Evolutionary conservation across 805 yeast genomes (phyloP).

Genomic region (Pichia deserticola): DNA sequence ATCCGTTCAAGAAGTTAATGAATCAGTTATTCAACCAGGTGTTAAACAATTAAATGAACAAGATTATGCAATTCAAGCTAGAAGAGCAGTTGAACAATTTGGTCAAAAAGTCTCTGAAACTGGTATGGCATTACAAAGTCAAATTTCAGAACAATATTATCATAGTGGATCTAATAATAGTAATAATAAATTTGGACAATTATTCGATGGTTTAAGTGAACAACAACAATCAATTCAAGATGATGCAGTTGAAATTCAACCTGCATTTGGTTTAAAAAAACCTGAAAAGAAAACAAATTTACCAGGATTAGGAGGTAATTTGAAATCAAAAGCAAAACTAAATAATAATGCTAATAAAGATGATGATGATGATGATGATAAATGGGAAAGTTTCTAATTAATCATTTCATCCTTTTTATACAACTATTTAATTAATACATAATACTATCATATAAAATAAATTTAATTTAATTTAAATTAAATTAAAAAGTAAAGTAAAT

Average conservation of each 20-base stretch:
- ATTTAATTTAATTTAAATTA: too few relatives aligned
- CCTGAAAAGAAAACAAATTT: conserved; percentile 55
- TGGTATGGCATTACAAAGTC: conserved; percentile 62
- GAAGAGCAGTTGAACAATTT: conserved; percentile 91
- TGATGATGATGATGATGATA: conserved; percentile 38
- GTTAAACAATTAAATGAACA: conserved; percentile 71
- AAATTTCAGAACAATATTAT: conserved; percentile 6
- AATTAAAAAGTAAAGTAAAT: too few relatives aligned
- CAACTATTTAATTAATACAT: neutral
- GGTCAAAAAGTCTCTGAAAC: conserved; percentile 92
- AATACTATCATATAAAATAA: neutral
- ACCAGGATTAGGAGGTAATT: conserved; percentile 38
- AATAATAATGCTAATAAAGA: conserved; percentile 19
- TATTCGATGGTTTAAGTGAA: conserved; percentile 49
- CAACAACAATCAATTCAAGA: conserved; percentile 9
- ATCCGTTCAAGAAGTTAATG: conserved; percentile 79
- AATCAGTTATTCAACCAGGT: conserved; percentile 86
- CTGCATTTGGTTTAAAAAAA: conserved; percentile 58
- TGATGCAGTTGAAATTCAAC: conserved; percentile 35
- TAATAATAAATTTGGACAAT: conserved; percentile 39
- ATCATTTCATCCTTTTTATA: too few relatives aligned
- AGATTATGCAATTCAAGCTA: conserved; percentile 76
- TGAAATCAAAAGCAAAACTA: conserved; percentile 2
- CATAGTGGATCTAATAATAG: conserved; percentile 38
- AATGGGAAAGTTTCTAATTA: conserved; percentile 59